Evolutionary conservation across 2,329 filamentous ascomycete species (phyloP).

Genomic region (Calonectria pteridis): DNA sequence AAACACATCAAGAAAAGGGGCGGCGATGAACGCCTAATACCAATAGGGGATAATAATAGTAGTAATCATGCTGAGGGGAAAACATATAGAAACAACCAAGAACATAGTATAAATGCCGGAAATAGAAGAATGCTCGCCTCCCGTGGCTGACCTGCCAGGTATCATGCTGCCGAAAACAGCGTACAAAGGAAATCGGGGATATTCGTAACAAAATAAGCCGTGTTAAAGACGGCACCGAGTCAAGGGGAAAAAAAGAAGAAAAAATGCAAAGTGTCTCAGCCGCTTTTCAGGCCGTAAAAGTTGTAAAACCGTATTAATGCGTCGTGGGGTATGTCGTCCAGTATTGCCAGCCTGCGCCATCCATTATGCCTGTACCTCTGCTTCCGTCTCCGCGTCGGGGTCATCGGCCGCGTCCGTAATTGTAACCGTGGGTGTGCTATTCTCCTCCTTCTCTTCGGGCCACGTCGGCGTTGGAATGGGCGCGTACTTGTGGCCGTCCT

Average conservation of each 20-base stretch:
- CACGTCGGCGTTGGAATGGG: conserved; percentile 48
- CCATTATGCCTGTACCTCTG: conserved; percentile 7
- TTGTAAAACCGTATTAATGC: conserved; percentile 23
- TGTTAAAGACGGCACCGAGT: not conserved
- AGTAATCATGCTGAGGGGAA: conserved; percentile 22
- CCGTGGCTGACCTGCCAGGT: conserved; percentile 39
- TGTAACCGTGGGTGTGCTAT: not conserved
- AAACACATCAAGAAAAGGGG: not conserved
- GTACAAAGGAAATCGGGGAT: conserved; percentile 15
- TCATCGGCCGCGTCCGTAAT: not conserved
- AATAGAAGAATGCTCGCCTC: conserved; percentile 26
- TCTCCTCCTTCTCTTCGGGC: conserved; percentile 39
- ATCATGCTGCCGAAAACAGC: conserved; percentile 37
- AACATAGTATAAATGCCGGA: conserved; percentile 10
- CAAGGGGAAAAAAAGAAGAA: conserved; percentile 3
- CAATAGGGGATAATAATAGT: conserved; percentile 3
- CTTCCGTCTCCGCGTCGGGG: not conserved
- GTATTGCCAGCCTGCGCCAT: conserved; percentile 4
- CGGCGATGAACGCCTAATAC: not conserved
- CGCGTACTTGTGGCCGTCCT: conserved; percentile 58
- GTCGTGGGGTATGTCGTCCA: conserved; percentile 9
- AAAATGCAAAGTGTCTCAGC: not conserved
- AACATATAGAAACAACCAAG: conserved; percentile 27
- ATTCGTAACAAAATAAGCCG: conserved; percentile 17
- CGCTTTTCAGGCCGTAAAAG: not conserved